Percentiles rank a stretch among this genome's conserved stretches.
Conservation (phyloP, 768 basidiomycete species). For the Boletus rubescentipes region DNA sequence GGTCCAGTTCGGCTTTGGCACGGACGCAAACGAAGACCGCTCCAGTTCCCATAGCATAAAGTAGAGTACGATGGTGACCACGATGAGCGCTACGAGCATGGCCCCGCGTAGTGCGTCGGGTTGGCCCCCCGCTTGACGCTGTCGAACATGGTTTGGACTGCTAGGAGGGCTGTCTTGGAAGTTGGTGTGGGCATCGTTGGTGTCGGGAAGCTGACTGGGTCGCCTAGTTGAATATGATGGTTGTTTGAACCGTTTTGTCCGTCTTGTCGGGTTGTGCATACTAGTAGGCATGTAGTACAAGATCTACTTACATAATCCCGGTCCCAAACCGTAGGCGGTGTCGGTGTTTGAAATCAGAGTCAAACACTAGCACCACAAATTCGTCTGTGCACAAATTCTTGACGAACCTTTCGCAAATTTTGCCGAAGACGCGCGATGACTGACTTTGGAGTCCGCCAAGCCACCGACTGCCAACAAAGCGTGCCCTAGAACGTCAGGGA, state of each 20-base stretch:
- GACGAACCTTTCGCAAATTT: too few species aligned
- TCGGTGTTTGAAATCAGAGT: too few species aligned
- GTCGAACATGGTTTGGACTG: constrained; percentile 1
- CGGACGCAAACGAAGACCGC: constrained; percentile 4
- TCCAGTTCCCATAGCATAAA: constrained; percentile 19
- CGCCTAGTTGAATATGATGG: not conserved
- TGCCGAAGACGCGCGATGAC: too few species aligned
- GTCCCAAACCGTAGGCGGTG: too few species aligned
- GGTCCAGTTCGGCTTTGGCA: not conserved
- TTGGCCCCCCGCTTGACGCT: not conserved
- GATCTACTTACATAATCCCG: too few species aligned
- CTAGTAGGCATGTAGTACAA: too few species aligned
- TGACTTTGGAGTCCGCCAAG: too few species aligned
- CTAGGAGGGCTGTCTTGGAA: not conserved
- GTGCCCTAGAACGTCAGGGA: too few species aligned
- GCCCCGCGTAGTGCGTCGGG: constrained; percentile 11
- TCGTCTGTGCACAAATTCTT: too few species aligned
- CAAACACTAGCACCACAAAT: too few species aligned
- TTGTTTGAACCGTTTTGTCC: constrained; percentile 13
- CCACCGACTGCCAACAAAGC: too few species aligned
- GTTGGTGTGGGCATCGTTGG: not conserved
- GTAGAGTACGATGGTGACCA: constrained; percentile 25
- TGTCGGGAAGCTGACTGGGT: not conserved
- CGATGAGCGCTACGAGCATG: constrained; percentile 17
- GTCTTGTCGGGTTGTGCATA: constrained; percentile 21